Conservation (phyloP, 352 stramenopile species). For the Phytophthora constricta region DNA sequence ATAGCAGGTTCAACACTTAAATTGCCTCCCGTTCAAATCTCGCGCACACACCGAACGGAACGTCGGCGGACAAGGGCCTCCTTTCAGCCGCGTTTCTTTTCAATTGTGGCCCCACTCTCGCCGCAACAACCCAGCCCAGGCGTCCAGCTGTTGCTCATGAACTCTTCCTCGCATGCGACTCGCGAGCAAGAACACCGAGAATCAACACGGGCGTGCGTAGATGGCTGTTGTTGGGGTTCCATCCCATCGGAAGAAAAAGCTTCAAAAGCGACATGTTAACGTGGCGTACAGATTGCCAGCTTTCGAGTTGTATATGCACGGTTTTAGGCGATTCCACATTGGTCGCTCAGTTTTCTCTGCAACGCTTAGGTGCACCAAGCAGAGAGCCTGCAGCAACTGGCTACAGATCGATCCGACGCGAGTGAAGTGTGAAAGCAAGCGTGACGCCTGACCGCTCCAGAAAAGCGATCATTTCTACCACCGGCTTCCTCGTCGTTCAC, state of each 20-base stretch:
- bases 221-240: not conserved
- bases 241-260: slow-evolving; percentile 19
- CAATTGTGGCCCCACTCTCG: slow-evolving; percentile 23
- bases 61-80: slow-evolving; percentile 31
- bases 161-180: slow-evolving; percentile 20
- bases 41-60: slow-evolving; percentile 16
- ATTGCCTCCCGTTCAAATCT: slow-evolving; percentile 33
- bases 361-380: slow-evolving; percentile 7
- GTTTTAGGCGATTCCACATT: slow-evolving; percentile 33
- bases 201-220: slow-evolving; percentile 22
- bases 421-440: not conserved
- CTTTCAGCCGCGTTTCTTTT: slow-evolving; percentile 27
- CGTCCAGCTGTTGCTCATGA: slow-evolving; percentile 37
- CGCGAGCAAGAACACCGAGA: not conserved
- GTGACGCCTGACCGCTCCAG: not conserved
- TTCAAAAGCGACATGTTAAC: slow-evolving; percentile 37
- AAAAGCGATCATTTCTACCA: too few species aligned
- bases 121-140: slow-evolving; percentile 29
- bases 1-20: slow-evolving; percentile 12
- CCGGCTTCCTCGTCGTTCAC: not conserved
- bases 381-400: not conserved
- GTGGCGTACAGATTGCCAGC: not conserved
- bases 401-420: not conserved
- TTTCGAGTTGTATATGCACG: slow-evolving; percentile 4
- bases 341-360: slow-evolving; percentile 4